Base-by-base conservation (phyloP, 257 asterid genomes). In the Agastache rugosa region DNA sequence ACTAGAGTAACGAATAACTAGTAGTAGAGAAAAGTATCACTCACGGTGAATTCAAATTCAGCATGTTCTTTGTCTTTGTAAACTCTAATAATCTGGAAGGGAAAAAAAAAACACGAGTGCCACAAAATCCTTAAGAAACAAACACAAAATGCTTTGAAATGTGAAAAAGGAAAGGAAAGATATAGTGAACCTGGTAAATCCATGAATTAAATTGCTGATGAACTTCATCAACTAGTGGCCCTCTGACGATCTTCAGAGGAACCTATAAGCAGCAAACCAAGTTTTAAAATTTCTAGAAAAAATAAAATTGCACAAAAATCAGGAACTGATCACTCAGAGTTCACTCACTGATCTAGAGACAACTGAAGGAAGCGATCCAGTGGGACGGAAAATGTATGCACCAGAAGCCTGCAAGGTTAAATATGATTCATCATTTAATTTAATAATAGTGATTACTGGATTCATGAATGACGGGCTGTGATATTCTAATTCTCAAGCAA, bases 371-470 rank as follows among this genome's bases (percentile, higher is more conserved):
- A 85, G 72, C 11, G 87, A 67, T 71, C 84, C 88, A 73, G 81
- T 75, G 16, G 98, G 98, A 31, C 91, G 88, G 83, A 93, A 93
- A 82, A 93, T 89, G 75, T 93, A 90, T n/a, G 98, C 96, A 68
- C 98, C 96, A 72, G 98, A 90, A 70, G 79, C 8, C 97, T 92
- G 85, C 77, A 67, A 23, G 34, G 73, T 68, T 60, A 15, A 68
- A 67, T 63, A 63, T n/a, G 34, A 47, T 69, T 71, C 55, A 19
- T 8, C 59, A 53, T 53, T 19, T 72, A 31, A 5, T n/a, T n/a
- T 31, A 67, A 72, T 76, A 11, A 45, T 47, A 37, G 51, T 17
- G 75, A 56, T 64, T 50, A 27, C 78, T 47, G 61, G 35, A 66
- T 51, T 72, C n/a, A 16, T 14, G 15, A 44, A 72, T 11, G 45